Percentiles rank a stretch among this genome's conserved stretches.
These are phyloP conservation scores for Talaromyces albobiverticillius DNA, from an alignment of 2,329 filamentous ascomycete species.

Conservation along the genomic window DNA sequence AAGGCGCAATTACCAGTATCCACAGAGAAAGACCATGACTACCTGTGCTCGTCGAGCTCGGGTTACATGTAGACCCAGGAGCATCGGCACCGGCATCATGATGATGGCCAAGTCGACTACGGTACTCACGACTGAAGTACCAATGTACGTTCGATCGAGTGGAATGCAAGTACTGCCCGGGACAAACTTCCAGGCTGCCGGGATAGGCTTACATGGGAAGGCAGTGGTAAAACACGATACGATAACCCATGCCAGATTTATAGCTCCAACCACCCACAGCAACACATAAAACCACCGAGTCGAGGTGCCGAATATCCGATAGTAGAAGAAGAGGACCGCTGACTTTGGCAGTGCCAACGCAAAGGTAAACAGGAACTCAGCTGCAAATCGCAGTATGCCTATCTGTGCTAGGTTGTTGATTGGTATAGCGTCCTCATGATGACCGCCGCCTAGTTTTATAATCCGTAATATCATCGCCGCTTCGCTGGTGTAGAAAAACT, in stretches of 20 bases:
- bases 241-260: not conserved
- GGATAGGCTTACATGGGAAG: not conserved
- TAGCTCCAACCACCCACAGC: not conserved
- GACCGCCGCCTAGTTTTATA: not conserved
- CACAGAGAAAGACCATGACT: not conserved
- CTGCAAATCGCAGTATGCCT: not conserved
- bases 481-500: not conserved
- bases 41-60: not conserved
- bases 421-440: not conserved
- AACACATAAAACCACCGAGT: not conserved
- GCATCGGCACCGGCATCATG: not conserved
- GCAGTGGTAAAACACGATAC: not conserved
- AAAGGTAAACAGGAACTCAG: not conserved
- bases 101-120: constrained; percentile 1
- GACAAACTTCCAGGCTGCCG: not conserved
- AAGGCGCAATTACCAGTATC: constrained; percentile 1
- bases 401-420: not conserved
- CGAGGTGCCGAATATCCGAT: not conserved
- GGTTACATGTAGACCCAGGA: not conserved
- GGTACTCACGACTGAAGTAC: not conserved
- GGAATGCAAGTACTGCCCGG: not conserved
- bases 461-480: not conserved
- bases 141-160: not conserved
- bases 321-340: not conserved
- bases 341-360: not conserved